These are phyloP conservation scores for Barbarea vulgaris DNA, from an alignment of 345 rosid genomes.

Conservation along the genomic window DNA sequence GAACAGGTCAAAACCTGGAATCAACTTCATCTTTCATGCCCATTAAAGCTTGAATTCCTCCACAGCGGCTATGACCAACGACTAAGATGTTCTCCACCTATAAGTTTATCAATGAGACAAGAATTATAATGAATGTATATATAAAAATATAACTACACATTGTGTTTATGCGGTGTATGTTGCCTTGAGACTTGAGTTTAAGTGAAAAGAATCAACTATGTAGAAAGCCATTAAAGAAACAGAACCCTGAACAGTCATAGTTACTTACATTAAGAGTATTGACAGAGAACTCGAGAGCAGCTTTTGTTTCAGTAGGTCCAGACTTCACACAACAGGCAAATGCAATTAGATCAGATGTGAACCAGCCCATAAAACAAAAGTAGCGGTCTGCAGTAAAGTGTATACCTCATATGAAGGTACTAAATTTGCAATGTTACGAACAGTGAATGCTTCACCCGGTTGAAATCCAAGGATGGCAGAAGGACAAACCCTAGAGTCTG, in stretches of 20 bases:
- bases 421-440: constrained; percentile 90
- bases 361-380: not conserved
- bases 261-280: constrained; percentile 72
- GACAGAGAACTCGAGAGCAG: constrained; percentile 92
- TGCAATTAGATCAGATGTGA: constrained; percentile 21
- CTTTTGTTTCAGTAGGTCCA: constrained; percentile 95
- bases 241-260: not conserved
- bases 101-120: constrained; percentile 53
- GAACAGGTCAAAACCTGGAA: constrained; percentile 56
- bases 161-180: not conserved
- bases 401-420: constrained; percentile 85
- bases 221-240: not conserved
- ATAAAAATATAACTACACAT: constrained; percentile 28
- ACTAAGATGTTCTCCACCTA: constrained; percentile 95
- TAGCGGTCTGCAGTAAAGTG: not conserved
- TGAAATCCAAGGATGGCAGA: constrained; percentile 82
- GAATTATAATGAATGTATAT: constrained; percentile 63
- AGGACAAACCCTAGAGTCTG: constrained; percentile 98
- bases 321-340: constrained; percentile 48
- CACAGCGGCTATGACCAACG: constrained; percentile 92
- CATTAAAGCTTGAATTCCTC: constrained; percentile 97
- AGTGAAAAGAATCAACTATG: not conserved
- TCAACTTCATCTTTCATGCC: constrained; percentile 72
- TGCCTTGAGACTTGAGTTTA: not conserved
- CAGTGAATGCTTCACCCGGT: constrained; percentile 95